These are phyloP conservation scores for Oligophagozyma castellii DNA, from an alignment of 1,139 yeast species.

Conservation along the genomic window DNA sequence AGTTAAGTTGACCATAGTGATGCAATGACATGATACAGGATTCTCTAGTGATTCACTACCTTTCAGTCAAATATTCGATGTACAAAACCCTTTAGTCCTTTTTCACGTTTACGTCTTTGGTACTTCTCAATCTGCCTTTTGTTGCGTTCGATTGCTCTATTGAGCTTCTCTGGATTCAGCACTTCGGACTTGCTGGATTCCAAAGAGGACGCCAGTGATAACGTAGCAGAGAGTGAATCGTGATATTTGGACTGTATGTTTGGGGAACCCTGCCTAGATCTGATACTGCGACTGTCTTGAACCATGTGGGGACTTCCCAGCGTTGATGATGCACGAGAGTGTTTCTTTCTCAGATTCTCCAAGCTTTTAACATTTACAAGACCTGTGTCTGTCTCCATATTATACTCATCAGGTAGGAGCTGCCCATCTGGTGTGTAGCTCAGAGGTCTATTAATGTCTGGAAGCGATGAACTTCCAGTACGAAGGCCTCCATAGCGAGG, in stretches of 20 bases:
- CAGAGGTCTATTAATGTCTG: constrained; percentile 19
- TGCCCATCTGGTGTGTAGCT: constrained; percentile 14
- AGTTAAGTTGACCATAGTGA: too few species aligned
- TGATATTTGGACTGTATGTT: neutral
- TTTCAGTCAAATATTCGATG: constrained; percentile 13
- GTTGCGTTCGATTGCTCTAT: constrained; percentile 22
- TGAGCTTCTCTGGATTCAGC: constrained; percentile 10
- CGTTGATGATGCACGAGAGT: constrained; percentile 1
- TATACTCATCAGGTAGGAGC: constrained; percentile 65
- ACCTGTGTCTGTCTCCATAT: constrained; percentile 65
- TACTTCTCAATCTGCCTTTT: constrained; percentile 18
- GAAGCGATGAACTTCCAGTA: constrained; percentile 10
- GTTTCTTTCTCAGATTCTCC: constrained; percentile 6
- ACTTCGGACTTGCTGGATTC: constrained; percentile 1
- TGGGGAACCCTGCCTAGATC: neutral
- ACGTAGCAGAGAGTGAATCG: too few species aligned
- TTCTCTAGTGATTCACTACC: too few species aligned
- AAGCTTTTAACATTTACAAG: constrained; percentile 32
- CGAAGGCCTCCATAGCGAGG: constrained; percentile 13
- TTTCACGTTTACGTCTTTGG: constrained; percentile 11
- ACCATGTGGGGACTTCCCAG: constrained; percentile 1
- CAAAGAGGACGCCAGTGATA: constrained; percentile 1
- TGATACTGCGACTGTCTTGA: neutral
- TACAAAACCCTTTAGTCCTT: constrained; percentile 17
- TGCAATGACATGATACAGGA: too few species aligned